Evolutionary conservation across 495 filamentous ascomycete genomes (phyloP), one percentile per base, ranked within the genome.

Genomic region (Podospora conica): DNA sequence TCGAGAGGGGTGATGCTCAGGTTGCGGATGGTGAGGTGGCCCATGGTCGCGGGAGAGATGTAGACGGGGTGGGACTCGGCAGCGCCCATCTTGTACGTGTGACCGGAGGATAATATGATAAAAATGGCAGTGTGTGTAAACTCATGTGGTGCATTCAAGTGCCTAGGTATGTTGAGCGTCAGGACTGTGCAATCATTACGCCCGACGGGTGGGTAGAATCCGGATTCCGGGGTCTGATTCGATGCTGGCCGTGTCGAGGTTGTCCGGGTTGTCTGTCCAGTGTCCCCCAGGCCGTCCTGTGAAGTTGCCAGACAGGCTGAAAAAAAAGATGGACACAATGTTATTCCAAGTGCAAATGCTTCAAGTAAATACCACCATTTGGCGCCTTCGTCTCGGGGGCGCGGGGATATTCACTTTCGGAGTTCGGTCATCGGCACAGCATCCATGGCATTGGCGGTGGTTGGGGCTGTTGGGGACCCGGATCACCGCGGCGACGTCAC

Each of bases 11-110:
- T 90, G 66, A 86, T 79, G 48, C 93, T 94, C 64, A 97, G 82
- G 74, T 98, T 98, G 69, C 94, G 93, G 74, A 98, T 87, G 6
- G 86, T 92, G 55, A 98, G 77, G 63, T 80, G 68, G 57, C 74
- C 70, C 78, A 79, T 77, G 66, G 15, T 56, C 18, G 48, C 24
- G 58, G 55, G 3, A 40, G 40, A 5, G 31, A 40, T 0, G 58
- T 60, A 31, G 63, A 65, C 15, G 3, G 65, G 57, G 22, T 55
- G 48, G 12, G 61, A 58, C 12, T 63, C 58, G 9, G 48, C 55
- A 18, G 58, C 58, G 3, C 70, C 66, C 71, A 73, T 73, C 57
- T 48, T 63, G 69, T 27, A 21, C 29, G 11, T 48, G 22, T 18
- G 22, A 12, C n/a, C n/a, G n/a, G n/a, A n/a, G n/a, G n/a, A n/a